A percentile compares a stretch with the other conserved stretches of the same genome.
Conservation (phyloP, 192 early-diverging fungal species). For the Gonapodya prolifera region DNA sequence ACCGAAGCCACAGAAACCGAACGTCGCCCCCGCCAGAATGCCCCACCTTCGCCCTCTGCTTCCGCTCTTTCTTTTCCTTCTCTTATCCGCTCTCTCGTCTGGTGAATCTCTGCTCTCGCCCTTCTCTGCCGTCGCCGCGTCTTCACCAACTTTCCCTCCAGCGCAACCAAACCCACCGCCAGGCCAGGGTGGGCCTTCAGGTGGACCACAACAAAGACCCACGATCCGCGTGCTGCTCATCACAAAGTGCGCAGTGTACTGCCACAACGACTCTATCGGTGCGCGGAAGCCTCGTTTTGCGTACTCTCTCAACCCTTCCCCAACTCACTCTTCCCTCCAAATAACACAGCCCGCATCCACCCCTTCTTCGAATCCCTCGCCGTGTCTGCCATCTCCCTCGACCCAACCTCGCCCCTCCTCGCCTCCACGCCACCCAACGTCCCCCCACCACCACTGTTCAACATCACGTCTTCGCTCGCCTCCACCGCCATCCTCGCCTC, state of each 20-base stretch:
- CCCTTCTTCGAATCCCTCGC: background rate
- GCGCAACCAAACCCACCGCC: background rate
- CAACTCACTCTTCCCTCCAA: background rate
- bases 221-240: background rate
- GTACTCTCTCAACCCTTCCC: background rate
- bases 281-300: background rate
- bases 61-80: background rate
- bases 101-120: background rate
- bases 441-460: background rate
- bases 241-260: background rate
- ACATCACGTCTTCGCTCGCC: background rate
- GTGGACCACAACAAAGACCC: too few relatives aligned
- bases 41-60: background rate
- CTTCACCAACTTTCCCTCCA: background rate
- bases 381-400: background rate
- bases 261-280: background rate
- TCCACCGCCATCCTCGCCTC: background rate
- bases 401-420: background rate
- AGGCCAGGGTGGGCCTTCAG: too few relatives aligned
- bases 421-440: background rate
- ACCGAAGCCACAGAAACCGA: too few relatives aligned
- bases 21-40: background rate
- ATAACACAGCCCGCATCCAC: background rate
- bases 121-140: background rate
- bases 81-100: background rate